These are phyloP conservation scores for Blumeria hordei DNA, from an alignment of 2,329 filamentous ascomycete species.

Conservation along the genomic window DNA sequence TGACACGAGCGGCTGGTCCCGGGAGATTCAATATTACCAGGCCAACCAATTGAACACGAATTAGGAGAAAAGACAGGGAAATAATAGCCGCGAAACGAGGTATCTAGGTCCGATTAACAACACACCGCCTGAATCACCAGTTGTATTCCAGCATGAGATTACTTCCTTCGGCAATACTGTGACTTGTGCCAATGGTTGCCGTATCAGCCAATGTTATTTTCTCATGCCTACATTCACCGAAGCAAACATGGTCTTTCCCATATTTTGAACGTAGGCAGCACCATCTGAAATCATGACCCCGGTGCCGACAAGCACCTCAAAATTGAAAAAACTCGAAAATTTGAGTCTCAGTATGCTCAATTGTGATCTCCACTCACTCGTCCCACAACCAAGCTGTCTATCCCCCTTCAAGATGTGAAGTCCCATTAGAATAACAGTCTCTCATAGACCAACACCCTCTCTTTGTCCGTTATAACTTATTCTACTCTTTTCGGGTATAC, in stretches of 20 bases:
- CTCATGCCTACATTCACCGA: not conserved
- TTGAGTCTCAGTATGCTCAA: no score
- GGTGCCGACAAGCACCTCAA: not conserved
- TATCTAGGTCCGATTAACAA: not conserved
- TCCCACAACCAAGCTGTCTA: no score
- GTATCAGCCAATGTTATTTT: not conserved
- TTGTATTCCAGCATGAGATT: not conserved
- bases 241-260: not conserved
- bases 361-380: no score
- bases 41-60: not conserved
- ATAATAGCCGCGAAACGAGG: not conserved
- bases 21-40: not conserved
- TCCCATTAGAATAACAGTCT: no score
- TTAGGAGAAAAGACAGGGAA: not conserved
- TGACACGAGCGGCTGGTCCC: not conserved
- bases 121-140: not conserved
- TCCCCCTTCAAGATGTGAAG: no score
- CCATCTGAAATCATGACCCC: not conserved
- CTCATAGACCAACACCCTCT: no score
- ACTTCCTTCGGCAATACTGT: not conserved
- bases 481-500: no score
- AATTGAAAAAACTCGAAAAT: not conserved
- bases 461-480: no score
- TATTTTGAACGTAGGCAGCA: not conserved
- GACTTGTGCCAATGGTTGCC: not conserved